Percentiles rank a stretch among this genome's conserved stretches.
Conservation (phyloP, 192 early-diverging fungal species). For the Jimgerdemannia flammicorona region DNA sequence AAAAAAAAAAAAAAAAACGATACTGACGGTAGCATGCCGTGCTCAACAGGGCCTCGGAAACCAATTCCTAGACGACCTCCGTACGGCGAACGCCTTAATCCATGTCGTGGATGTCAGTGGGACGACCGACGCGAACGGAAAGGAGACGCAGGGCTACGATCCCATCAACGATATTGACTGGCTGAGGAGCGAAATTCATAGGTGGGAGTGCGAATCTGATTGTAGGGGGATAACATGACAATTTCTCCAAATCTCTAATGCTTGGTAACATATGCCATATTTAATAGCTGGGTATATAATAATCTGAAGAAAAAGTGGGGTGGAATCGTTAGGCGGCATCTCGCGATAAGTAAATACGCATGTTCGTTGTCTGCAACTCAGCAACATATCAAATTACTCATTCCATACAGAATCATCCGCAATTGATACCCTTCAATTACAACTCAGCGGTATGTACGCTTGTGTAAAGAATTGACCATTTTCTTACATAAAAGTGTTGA, state of each 20-base stretch:
- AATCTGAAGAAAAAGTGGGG: conserved; percentile 71
- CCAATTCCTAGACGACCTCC: conserved; percentile 77
- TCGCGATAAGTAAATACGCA: conserved; percentile 42
- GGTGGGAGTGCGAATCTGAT: conserved; percentile 34
- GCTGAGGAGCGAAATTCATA: conserved; percentile 71
- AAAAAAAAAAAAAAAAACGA: too few relatives aligned
- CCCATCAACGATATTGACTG: conserved; percentile 83
- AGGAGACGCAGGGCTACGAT: conserved; percentile 77
- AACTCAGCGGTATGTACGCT: conserved; percentile 26
- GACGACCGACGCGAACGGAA: conserved; percentile 73
- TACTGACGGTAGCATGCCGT: not conserved
- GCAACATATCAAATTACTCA: not conserved
- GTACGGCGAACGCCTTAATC: conserved; percentile 72
- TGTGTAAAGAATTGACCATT: not conserved
- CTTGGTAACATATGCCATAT: not conserved
- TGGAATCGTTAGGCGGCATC: conserved; percentile 62
- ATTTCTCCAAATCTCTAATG: not conserved
- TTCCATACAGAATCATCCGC: conserved; percentile 29
- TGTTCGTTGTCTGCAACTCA: not conserved
- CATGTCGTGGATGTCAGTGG: conserved; percentile 86
- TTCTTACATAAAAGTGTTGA: not conserved
- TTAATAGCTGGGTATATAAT: conserved; percentile 40
- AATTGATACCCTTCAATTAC: conserved; percentile 55
- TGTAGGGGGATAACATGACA: not conserved
- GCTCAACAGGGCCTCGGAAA: conserved; percentile 61